These are phyloP conservation scores for Euphorbia celastroides DNA, from an alignment of 441 rosid species.

Conservation along the genomic window DNA sequence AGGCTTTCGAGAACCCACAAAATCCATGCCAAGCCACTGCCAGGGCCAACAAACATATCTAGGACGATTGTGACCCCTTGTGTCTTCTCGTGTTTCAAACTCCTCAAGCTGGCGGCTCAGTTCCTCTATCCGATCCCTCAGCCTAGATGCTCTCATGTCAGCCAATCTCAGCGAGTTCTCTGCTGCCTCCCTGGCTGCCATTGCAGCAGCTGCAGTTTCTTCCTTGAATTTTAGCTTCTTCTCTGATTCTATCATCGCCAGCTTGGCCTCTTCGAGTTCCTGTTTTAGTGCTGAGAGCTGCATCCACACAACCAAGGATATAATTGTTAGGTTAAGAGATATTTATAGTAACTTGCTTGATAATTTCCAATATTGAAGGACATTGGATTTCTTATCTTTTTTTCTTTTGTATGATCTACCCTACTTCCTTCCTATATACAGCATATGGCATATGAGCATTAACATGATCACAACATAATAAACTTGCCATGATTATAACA, in stretches of 20 bases:
- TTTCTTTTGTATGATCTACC: neutral
- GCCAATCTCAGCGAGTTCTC: conserved; percentile 83
- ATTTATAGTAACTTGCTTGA: neutral
- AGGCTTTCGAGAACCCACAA: conserved; percentile 52
- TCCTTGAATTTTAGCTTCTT: conserved; percentile 88
- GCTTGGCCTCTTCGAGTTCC: conserved; percentile 85
- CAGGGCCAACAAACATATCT: conserved; percentile 96
- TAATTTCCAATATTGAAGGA: neutral
- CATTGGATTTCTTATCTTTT: neutral
- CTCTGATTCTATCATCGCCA: conserved; percentile 62
- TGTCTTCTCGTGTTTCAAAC: conserved; percentile 59
- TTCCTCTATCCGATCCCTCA: conserved; percentile 85
- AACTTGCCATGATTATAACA: neutral
- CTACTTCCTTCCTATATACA: neutral
- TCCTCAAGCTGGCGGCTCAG: conserved; percentile 74
- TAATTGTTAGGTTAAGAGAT: conserved; percentile 9
- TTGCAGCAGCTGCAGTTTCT: conserved; percentile 90
- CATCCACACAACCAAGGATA: conserved; percentile 17
- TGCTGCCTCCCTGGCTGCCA: conserved; percentile 96
- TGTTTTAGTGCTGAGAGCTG: conserved; percentile 60
- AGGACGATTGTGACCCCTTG: conserved; percentile 39
- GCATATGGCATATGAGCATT: neutral
- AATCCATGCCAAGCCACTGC: conserved; percentile 96
- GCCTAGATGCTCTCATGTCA: conserved; percentile 70
- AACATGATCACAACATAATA: neutral